Conservation (phyloP, 768 basidiomycete genomes). For the Pisolithus marmoratus region DNA sequence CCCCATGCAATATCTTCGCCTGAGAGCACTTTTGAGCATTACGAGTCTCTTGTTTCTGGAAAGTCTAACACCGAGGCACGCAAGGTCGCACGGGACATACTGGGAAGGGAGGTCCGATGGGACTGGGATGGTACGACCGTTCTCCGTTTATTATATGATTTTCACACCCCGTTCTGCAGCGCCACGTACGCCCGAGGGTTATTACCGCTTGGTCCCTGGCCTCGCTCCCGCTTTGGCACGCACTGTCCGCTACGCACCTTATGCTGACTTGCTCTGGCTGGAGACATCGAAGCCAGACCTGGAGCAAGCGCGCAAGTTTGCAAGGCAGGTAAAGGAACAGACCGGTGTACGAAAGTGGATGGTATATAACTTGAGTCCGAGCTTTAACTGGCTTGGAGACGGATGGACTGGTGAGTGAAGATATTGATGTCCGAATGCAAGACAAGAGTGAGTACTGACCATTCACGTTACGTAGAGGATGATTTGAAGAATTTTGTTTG, state of each 20-base stretch:
- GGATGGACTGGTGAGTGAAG: constrained; percentile 58
- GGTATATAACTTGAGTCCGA: constrained; percentile 91
- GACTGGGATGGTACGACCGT: constrained; percentile 75
- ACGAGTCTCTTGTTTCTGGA: constrained; percentile 49
- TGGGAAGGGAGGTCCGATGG: constrained; percentile 67
- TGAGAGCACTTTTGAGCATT: constrained; percentile 49
- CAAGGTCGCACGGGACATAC: constrained; percentile 63
- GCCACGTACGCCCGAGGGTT: constrained; percentile 86
- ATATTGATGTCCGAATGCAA: too few relatives aligned
- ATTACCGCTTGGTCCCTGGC: constrained; percentile 82
- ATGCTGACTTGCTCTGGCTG: constrained; percentile 88
- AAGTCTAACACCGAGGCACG: constrained; percentile 73
- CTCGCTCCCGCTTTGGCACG: constrained; percentile 79
- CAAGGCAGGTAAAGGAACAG: constrained; percentile 63
- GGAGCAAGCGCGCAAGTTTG: constrained; percentile 71
- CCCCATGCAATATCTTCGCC: constrained; percentile 21
- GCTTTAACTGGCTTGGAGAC: constrained; percentile 87
- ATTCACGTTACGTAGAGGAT: constrained; percentile 36
- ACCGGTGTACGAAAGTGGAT: constrained; percentile 67
- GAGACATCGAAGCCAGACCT: constrained; percentile 89
- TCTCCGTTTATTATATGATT: not conserved
- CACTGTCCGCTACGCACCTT: constrained; percentile 72
- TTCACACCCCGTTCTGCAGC: constrained; percentile 37
- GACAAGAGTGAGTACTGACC: not conserved
- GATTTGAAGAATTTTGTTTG: constrained; percentile 83